Evolutionary conservation across 192 early-diverging fungal species (phyloP).

Genomic region (Chytriomyces sp.): DNA sequence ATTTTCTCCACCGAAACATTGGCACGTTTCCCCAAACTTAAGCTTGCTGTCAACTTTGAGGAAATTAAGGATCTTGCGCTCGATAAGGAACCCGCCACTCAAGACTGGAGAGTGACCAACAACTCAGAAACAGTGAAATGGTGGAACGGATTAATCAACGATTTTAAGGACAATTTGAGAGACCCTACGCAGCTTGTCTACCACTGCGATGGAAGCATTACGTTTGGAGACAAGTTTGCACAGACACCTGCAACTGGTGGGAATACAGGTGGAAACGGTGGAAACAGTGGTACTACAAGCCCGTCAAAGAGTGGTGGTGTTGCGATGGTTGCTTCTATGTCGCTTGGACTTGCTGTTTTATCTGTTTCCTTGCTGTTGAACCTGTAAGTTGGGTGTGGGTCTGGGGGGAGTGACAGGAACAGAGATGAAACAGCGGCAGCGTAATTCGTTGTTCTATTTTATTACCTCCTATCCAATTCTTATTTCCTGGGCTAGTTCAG

Average conservation of each 20-base stretch:
- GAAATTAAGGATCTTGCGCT: conserved; percentile 3
- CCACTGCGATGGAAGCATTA: conserved; percentile 13
- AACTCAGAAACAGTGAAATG: not conserved
- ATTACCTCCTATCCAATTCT: no score
- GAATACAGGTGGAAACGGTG: not conserved
- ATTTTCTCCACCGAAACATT: not conserved
- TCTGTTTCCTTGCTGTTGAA: no score
- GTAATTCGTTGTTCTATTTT: no score
- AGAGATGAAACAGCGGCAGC: no score
- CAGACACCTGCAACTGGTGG: not conserved
- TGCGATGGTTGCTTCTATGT: no score
- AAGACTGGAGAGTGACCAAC: conserved; percentile 13
- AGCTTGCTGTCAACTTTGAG: conserved; percentile 10
- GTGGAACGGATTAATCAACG: not conserved
- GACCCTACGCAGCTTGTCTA: conserved; percentile 15
- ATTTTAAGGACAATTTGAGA: not conserved
- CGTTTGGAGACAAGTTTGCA: not conserved
- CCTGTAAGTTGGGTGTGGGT: no score
- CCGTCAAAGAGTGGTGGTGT: no score
- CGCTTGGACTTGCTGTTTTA: no score
- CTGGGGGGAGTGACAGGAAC: no score
- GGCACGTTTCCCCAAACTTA: not conserved
- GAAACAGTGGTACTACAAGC: not conserved
- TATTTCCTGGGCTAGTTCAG: no score
- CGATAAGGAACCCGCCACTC: not conserved